phyloP scores from a whole-genome alignment of 1,284 basidiomycete genomes.

The Fomitopsis betulina region DNA sequence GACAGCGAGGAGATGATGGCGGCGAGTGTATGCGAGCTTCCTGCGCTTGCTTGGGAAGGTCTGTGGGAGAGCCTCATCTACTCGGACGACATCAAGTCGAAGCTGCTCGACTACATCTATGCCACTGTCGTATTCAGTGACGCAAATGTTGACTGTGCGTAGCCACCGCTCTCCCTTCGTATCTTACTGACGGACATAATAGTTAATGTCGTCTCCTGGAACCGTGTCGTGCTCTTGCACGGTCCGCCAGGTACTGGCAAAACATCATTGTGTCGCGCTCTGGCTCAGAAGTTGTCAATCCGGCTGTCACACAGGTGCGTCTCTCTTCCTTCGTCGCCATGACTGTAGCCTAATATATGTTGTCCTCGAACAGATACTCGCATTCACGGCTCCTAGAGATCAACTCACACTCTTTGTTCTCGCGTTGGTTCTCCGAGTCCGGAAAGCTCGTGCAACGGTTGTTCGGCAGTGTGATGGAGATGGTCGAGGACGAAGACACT shows the following conservation, averaged over 20 bases:
- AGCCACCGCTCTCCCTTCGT: constrained; percentile 6
- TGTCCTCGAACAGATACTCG: constrained; percentile 70
- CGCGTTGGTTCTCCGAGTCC: constrained; percentile 97
- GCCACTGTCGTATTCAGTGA: constrained; percentile 90
- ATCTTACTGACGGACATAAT: constrained; percentile 1
- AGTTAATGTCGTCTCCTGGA: constrained; percentile 95
- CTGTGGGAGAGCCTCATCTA: constrained; percentile 93
- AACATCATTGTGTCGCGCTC: constrained; percentile 89
- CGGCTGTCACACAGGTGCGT: constrained; percentile 76
- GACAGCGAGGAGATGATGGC: constrained; percentile 80
- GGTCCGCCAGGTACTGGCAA: constrained; percentile 99
- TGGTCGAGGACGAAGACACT: constrained; percentile 84
- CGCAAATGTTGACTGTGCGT: constrained; percentile 80
- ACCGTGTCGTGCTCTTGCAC: constrained; percentile 90
- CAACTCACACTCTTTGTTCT: constrained; percentile 95
- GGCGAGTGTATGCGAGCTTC: constrained; percentile 83
- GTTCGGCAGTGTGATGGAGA: constrained; percentile 85
- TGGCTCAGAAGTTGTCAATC: constrained; percentile 95
- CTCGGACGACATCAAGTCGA: constrained; percentile 83
- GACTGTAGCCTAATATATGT: not conserved
- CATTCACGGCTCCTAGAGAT: constrained; percentile 91
- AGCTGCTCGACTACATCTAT: constrained; percentile 90
- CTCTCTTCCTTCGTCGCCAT: not conserved
- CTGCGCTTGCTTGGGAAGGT: constrained; percentile 80
- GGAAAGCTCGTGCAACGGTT: constrained; percentile 96